These are phyloP conservation scores for Nakazawaea populi DNA, from an alignment of 805 yeast species.

Conservation along the genomic window DNA sequence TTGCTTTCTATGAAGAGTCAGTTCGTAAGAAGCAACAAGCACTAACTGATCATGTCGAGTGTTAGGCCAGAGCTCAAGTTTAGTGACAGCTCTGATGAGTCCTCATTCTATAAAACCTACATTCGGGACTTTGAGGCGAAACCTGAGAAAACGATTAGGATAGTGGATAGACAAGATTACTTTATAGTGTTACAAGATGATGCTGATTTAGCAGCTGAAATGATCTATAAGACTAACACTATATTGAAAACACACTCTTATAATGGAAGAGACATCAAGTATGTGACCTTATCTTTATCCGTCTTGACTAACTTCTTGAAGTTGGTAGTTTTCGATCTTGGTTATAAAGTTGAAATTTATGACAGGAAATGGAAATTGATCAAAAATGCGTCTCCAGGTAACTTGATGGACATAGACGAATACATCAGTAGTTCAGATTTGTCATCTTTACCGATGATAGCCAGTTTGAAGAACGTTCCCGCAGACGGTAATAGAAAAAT, in stretches of 20 bases:
- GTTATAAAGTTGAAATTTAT: conserved; percentile 77
- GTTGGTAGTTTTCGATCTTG: conserved; percentile 61
- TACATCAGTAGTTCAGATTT: conserved; percentile 42
- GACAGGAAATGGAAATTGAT: conserved; percentile 54
- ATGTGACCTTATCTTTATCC: conserved; percentile 74
- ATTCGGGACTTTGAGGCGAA: conserved; percentile 39
- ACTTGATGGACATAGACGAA: conserved; percentile 72
- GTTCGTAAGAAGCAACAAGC: too few species aligned
- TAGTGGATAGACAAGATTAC: conserved; percentile 80
- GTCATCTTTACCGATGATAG: conserved; percentile 45
- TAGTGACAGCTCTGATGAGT: conserved; percentile 43
- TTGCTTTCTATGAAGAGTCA: too few species aligned
- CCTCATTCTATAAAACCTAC: conserved; percentile 40
- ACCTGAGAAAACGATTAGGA: conserved; percentile 48
- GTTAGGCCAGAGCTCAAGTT: conserved; percentile 54
- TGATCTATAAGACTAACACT: conserved; percentile 75
- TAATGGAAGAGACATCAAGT: conserved; percentile 38
- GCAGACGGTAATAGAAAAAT: conserved; percentile 46
- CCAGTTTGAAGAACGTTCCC: conserved; percentile 40
- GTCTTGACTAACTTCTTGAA: conserved; percentile 62
- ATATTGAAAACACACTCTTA: conserved; percentile 51
- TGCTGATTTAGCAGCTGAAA: conserved; percentile 78
- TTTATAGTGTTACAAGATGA: conserved; percentile 70
- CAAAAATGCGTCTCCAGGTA: conserved; percentile 83
- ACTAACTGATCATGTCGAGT: conserved; percentile 18